Percentiles rank a stretch among this genome's conserved stretches.
Conservation (phyloP, 768 basidiomycete genomes). For the Neoboletus magnificus region DNA sequence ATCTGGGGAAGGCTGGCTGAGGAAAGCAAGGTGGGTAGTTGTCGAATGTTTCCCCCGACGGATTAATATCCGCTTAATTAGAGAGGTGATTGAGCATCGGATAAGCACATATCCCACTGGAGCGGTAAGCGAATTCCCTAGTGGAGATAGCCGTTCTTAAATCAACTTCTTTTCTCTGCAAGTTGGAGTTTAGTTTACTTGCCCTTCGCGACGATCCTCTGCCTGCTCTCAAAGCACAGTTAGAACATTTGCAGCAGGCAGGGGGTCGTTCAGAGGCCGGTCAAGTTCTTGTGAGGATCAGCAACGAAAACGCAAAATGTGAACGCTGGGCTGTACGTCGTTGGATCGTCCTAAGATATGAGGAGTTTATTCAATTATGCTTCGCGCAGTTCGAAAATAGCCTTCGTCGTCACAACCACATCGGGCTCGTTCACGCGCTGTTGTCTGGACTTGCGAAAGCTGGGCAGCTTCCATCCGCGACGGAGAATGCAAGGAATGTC, state of each 20-base stretch:
- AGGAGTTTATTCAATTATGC: conserved; percentile 2
- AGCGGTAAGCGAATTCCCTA: conserved; percentile 54
- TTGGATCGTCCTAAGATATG: neutral
- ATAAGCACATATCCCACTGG: conserved; percentile 90
- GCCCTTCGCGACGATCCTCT: conserved; percentile 83
- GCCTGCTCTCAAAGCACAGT: conserved; percentile 58
- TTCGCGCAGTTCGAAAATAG: conserved; percentile 77
- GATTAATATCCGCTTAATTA: conserved; percentile 32
- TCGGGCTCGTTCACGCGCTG: conserved; percentile 75
- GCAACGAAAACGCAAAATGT: conserved; percentile 70
- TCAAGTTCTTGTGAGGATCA: conserved; percentile 54
- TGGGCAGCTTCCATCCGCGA: conserved; percentile 54
- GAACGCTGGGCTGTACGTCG: conserved; percentile 76
- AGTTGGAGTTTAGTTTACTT: conserved; percentile 92
- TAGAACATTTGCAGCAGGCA: conserved; percentile 46
- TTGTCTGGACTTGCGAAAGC: conserved; percentile 71
- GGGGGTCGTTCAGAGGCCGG: conserved; percentile 43
- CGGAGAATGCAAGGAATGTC: conserved; percentile 41
- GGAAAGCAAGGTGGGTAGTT: conserved; percentile 60
- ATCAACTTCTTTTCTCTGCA: conserved; percentile 8
- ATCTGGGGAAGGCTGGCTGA: conserved; percentile 77
- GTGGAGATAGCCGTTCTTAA: neutral
- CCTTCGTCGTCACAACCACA: conserved; percentile 81
- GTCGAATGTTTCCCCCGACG: conserved; percentile 7
- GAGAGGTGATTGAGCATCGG: conserved; percentile 80